phyloP scores from a whole-genome alignment of 2,329 filamentous ascomycete genomes.

The Fusarium sp. region DNA sequence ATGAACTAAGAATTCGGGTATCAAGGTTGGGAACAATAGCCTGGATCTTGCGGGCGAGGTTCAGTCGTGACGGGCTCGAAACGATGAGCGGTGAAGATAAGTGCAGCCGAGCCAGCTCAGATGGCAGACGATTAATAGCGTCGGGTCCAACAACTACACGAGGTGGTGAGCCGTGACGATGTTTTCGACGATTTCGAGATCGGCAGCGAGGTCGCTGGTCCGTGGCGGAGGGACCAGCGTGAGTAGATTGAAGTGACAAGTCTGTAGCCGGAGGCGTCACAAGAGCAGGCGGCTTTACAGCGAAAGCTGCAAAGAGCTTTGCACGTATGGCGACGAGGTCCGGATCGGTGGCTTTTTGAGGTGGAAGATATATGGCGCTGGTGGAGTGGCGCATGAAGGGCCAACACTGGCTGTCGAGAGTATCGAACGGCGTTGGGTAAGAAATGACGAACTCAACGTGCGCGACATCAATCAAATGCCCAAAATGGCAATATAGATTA shows the following conservation, averaged over 20 bases:
- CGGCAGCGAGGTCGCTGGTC: slow-evolving; percentile 14
- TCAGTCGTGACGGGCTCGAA: slow-evolving; percentile 55
- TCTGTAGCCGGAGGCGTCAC: slow-evolving; percentile 36
- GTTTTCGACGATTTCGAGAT: slow-evolving; percentile 5
- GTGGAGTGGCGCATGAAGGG: slow-evolving; percentile 33
- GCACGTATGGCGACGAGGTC: slow-evolving; percentile 35
- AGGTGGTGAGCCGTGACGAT: slow-evolving; percentile 40
- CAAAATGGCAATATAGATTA: slow-evolving; percentile 20
- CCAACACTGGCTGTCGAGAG: slow-evolving; percentile 19
- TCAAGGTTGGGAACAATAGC: slow-evolving; percentile 53
- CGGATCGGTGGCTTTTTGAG: slow-evolving; percentile 32
- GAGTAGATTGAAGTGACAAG: slow-evolving; percentile 33
- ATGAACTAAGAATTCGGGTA: slow-evolving; percentile 53
- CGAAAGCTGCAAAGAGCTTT: slow-evolving; percentile 28
- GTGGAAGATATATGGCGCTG: slow-evolving; percentile 18
- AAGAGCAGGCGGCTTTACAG: slow-evolving; percentile 33
- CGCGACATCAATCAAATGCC: slow-evolving; percentile 30
- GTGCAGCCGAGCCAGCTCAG: slow-evolving; percentile 52
- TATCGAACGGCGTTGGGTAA: slow-evolving; percentile 2
- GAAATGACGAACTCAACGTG: neutral
- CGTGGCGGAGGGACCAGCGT: slow-evolving; percentile 10
- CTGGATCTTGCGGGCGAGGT: slow-evolving; percentile 53
- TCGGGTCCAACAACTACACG: slow-evolving; percentile 55
- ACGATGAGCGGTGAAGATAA: slow-evolving; percentile 55
- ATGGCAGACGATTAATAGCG: slow-evolving; percentile 51